Conservation (phyloP, 2,329 filamentous ascomycete species). For the Neofusicoccum umdonicola region DNA sequence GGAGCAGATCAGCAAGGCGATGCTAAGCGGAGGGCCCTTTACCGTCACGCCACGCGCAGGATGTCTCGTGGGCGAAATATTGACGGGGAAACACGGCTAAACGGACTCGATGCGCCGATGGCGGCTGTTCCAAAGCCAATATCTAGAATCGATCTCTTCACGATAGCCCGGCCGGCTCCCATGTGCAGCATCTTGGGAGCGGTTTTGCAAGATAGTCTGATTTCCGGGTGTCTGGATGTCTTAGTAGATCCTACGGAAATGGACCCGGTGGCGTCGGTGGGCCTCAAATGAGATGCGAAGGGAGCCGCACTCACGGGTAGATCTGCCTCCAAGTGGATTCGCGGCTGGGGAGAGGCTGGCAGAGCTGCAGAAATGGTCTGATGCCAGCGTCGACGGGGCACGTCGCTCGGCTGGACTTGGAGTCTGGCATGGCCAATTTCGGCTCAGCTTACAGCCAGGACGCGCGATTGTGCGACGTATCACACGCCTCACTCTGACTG, state of each 20-base stretch:
- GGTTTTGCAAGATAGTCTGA: neutral
- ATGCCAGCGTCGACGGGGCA: neutral
- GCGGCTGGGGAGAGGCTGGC: constrained; percentile 1
- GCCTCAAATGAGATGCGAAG: neutral
- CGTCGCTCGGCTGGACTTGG: neutral
- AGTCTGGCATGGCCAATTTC: constrained; percentile 4
- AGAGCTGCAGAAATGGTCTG: constrained; percentile 10
- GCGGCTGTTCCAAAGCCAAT: neutral
- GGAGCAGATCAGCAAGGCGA: neutral
- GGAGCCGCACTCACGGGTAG: constrained; percentile 1
- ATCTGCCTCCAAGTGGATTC: neutral
- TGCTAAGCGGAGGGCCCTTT: neutral
- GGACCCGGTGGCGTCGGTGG: neutral
- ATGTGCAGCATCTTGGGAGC: neutral
- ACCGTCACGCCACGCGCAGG: neutral
- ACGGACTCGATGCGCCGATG: neutral
- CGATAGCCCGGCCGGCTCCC: neutral
- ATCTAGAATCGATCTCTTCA: neutral
- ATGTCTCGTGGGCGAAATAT: neutral
- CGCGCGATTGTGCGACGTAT: constrained; percentile 11
- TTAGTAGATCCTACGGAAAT: neutral
- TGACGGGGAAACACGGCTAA: neutral
- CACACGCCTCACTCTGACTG: neutral
- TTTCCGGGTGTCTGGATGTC: neutral
- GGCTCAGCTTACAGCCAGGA: constrained; percentile 5